Percentiles rank a stretch among this genome's conserved stretches.
Conservation (phyloP, 345 rosid species). For the Geranium brycei region DNA sequence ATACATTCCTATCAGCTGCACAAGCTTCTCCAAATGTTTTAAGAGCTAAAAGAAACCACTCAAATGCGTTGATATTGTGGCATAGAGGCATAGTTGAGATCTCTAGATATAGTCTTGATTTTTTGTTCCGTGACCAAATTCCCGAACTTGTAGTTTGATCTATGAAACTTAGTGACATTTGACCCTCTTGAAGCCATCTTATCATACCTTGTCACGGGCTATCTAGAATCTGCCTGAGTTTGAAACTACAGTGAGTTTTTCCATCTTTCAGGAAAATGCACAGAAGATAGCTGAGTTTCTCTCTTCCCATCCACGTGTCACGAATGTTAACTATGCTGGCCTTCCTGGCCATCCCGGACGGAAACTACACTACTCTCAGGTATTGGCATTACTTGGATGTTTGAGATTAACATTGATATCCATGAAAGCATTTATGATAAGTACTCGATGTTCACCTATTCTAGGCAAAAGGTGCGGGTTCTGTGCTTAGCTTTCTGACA, state of each 20-base stretch:
- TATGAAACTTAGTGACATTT: not conserved
- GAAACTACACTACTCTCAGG: conserved; percentile 87
- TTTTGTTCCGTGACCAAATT: not conserved
- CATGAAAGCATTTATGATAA: not conserved
- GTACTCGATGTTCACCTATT: not conserved
- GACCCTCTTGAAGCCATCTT: not conserved
- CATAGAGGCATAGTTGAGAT: too few relatives aligned
- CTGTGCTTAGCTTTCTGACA: conserved; percentile 83
- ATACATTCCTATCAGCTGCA: too few relatives aligned
- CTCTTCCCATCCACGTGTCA: conserved; percentile 67
- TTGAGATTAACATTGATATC: not conserved
- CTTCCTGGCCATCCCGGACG: conserved; percentile 78
- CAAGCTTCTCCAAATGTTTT: too few relatives aligned
- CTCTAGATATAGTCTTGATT: too few relatives aligned
- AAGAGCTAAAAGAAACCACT: too few relatives aligned
- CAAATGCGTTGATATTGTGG: too few relatives aligned
- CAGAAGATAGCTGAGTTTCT: conserved; percentile 80
- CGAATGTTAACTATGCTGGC: conserved; percentile 78
- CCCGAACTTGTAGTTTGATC: not conserved
- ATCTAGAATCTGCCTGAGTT: not conserved
- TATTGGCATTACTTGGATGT: conserved; percentile 8
- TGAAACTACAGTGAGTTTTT: not conserved
- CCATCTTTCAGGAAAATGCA: conserved; percentile 54
- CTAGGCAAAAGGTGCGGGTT: conserved; percentile 91
- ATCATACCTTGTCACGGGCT: not conserved